A percentile compares a stretch with the other conserved stretches of the same genome.
Conservation (phyloP, 768 basidiomycete genomes). For the Nidularia sp. region DNA sequence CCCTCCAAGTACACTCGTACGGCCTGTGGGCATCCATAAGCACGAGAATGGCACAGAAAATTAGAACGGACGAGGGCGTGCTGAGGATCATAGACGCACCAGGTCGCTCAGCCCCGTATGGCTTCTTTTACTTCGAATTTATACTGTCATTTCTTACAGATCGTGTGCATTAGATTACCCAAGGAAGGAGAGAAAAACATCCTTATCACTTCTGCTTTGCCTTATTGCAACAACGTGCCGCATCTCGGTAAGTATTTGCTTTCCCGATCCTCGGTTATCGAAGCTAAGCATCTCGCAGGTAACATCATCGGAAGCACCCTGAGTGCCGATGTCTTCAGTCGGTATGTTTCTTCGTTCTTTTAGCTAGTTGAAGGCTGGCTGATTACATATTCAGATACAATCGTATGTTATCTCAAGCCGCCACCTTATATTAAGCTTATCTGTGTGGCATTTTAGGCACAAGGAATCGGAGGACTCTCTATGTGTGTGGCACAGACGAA, state of each 20-base stretch:
- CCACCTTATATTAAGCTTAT: constrained; percentile 2
- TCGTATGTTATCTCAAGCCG: constrained; percentile 27
- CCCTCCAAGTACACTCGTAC: constrained; percentile 6
- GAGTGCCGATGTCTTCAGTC: constrained; percentile 94
- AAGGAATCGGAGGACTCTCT: constrained; percentile 84
- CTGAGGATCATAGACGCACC: constrained; percentile 49
- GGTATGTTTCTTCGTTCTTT: constrained; percentile 44
- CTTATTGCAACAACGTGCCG: constrained; percentile 96
- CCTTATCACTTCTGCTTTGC: constrained; percentile 91
- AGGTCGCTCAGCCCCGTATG: constrained; percentile 47
- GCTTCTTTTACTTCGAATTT: constrained; percentile 8
- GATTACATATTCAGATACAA: constrained; percentile 43
- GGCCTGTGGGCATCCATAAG: constrained; percentile 4
- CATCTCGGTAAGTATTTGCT: constrained; percentile 69
- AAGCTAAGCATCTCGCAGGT: constrained; percentile 32
- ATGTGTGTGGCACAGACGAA: constrained; percentile 97
- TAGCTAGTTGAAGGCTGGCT: background rate
- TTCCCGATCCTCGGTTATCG: background rate
- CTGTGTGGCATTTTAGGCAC: constrained; percentile 36
- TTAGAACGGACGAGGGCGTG: constrained; percentile 46
- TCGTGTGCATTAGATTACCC: constrained; percentile 43
- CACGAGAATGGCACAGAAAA: constrained; percentile 44
- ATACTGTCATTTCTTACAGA: constrained; percentile 7
- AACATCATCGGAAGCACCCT: constrained; percentile 95
- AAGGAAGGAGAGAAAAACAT: constrained; percentile 85